phyloP scores from a whole-genome alignment of 2,329 filamentous ascomycete genomes.

The Nigrograna mackinnonii region DNA sequence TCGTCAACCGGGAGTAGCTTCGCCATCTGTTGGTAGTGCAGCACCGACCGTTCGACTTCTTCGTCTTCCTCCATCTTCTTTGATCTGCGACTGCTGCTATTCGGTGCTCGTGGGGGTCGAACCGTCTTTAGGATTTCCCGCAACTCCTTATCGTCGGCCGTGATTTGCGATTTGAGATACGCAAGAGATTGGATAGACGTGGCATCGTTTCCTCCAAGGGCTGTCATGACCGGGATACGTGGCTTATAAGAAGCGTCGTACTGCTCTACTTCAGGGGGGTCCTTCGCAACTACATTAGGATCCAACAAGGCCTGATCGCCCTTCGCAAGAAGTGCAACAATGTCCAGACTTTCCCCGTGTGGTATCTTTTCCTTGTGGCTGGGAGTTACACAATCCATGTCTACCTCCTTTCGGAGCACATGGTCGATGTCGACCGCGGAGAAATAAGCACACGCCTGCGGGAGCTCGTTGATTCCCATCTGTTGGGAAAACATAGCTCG shows the following conservation, averaged over 20 bases:
- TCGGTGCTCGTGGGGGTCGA: slow-evolving; percentile 10
- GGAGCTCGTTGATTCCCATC: slow-evolving; percentile 92
- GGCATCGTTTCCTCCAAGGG: slow-evolving; percentile 51
- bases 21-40: slow-evolving; percentile 31
- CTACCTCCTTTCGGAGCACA: slow-evolving; percentile 95
- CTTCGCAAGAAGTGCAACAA: slow-evolving; percentile 74
- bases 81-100: neutral
- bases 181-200: slow-evolving; percentile 49
- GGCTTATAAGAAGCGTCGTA: slow-evolving; percentile 74
- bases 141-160: slow-evolving; percentile 73
- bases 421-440: slow-evolving; percentile 94
- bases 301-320: slow-evolving; percentile 72
- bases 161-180: slow-evolving; percentile 86
- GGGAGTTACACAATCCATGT: slow-evolving; percentile 96
- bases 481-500: slow-evolving; percentile 97
- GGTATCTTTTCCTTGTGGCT: slow-evolving; percentile 79
- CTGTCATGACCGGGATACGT: slow-evolving; percentile 78
- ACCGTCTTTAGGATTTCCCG: slow-evolving; percentile 68
- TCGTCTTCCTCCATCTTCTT: slow-evolving; percentile 8
- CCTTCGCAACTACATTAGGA: slow-evolving; percentile 59
- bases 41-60: slow-evolving; percentile 10
- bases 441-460: slow-evolving; percentile 94
- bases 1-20: slow-evolving; percentile 27
- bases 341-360: slow-evolving; percentile 85
- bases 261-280: slow-evolving; percentile 62